phyloP scores from a whole-genome alignment of 345 rosid species.

The Citrus hindsii region DNA sequence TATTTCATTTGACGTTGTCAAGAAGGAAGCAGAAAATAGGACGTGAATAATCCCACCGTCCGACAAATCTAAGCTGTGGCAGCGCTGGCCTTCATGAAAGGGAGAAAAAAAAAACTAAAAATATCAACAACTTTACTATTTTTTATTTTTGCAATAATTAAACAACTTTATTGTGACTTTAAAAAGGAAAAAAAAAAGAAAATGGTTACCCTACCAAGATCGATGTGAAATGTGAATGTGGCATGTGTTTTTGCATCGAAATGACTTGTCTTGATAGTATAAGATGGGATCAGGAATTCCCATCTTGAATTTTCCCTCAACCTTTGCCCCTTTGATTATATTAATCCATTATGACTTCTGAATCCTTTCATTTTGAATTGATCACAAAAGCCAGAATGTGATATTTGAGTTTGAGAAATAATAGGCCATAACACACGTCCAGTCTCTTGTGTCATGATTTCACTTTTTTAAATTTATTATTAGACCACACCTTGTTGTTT shows the following conservation, averaged over 20 bases:
- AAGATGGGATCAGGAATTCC: background rate
- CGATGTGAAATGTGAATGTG: background rate
- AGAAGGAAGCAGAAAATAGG: background rate
- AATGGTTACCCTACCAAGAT: background rate
- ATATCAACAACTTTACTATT: background rate
- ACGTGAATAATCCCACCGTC: conserved; percentile 10
- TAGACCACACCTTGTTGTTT: no score
- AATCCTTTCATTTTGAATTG: background rate
- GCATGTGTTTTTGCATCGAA: background rate
- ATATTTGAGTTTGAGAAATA: background rate
- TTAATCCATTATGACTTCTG: background rate
- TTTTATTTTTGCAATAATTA: background rate
- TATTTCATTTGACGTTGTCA: background rate
- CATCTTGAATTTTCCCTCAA: background rate
- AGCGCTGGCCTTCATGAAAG: background rate
- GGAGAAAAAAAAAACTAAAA: background rate
- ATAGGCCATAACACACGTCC: background rate
- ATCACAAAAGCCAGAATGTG: background rate
- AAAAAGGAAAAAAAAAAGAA: background rate
- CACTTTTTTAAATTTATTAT: no score
- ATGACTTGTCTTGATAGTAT: background rate
- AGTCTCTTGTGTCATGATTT: background rate
- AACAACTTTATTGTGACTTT: background rate
- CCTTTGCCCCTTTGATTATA: background rate
- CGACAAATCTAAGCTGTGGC: conserved; percentile 25